phyloP scores from a whole-genome alignment of 176 grass and related monocot species.

The Oryza glumipatula region DNA sequence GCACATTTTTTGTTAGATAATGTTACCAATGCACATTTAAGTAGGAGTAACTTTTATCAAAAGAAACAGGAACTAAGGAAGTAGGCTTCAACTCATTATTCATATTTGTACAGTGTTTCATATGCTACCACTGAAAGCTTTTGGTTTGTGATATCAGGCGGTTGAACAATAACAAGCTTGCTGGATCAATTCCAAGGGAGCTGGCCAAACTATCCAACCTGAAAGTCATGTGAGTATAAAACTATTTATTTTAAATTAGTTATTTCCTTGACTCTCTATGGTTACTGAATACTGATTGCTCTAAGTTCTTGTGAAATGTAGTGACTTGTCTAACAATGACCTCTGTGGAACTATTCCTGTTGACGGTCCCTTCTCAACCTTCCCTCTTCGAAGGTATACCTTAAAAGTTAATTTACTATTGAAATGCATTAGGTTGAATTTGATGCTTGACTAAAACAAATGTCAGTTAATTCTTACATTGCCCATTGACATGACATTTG shows the following conservation, averaged over 20 bases:
- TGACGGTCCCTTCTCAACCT: constrained; percentile 88
- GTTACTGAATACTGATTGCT: constrained; percentile 21
- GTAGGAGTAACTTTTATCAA: neutral
- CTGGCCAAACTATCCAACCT: constrained; percentile 79
- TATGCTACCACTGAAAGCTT: constrained; percentile 6
- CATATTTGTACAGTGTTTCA: neutral
- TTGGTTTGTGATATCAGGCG: constrained; percentile 55
- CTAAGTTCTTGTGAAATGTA: constrained; percentile 25
- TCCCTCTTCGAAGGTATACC: constrained; percentile 77
- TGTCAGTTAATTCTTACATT: neutral
- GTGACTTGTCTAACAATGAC: constrained; percentile 94
- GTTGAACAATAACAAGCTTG: constrained; percentile 86
- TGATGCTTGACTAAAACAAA: neutral
- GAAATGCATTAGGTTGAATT: neutral
- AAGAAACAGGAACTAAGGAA: neutral
- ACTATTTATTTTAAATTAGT: neutral
- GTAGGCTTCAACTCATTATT: neutral
- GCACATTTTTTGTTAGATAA: too few species aligned
- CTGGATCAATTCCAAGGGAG: constrained; percentile 91
- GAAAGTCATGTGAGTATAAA: constrained; percentile 84
- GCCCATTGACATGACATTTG: neutral
- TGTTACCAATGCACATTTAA: neutral
- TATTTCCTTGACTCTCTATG: constrained; percentile 8
- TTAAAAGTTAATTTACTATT: neutral
- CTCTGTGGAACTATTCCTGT: constrained; percentile 93